phyloP scores from a whole-genome alignment of 768 basidiomycete genomes.

The Tephrocybe rancida region DNA sequence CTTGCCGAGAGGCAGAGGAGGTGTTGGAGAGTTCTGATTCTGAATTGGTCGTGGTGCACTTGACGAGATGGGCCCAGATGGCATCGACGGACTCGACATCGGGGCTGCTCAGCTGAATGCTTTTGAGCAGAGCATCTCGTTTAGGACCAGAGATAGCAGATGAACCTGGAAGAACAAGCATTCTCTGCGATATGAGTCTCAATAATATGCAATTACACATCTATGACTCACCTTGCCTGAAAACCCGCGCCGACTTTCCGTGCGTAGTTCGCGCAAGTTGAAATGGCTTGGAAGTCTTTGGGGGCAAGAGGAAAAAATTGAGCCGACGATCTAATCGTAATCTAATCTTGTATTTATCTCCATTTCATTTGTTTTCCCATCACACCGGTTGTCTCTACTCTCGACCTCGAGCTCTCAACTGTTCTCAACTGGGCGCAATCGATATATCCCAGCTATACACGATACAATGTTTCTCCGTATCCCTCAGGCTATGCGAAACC shows the following conservation, averaged over 20 bases:
- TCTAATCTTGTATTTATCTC: conserved; percentile 16
- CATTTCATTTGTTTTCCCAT: no score
- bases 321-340: not conserved
- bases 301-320: conserved; percentile 6
- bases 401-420: no score
- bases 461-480: no score
- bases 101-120: conserved; percentile 54
- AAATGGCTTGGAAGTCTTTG: no score
- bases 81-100: conserved; percentile 74
- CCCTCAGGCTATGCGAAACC: no score
- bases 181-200: conserved; percentile 29
- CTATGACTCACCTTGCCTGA: not conserved
- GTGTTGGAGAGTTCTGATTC: conserved; percentile 49
- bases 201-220: no score
- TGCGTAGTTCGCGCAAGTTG: no score
- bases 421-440: no score
- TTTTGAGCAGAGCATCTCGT: conserved; percentile 62
- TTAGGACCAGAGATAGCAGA: conserved; percentile 77
- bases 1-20: conserved; percentile 45
- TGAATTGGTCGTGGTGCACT: conserved; percentile 48
- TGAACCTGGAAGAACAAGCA: conserved; percentile 80
- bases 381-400: no score
- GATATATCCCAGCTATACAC: no score
- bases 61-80: conserved; percentile 85
- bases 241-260: not conserved